Base-by-base conservation (phyloP, 192 early-diverging fungal species). In the Backusella psychrophila region DNA sequence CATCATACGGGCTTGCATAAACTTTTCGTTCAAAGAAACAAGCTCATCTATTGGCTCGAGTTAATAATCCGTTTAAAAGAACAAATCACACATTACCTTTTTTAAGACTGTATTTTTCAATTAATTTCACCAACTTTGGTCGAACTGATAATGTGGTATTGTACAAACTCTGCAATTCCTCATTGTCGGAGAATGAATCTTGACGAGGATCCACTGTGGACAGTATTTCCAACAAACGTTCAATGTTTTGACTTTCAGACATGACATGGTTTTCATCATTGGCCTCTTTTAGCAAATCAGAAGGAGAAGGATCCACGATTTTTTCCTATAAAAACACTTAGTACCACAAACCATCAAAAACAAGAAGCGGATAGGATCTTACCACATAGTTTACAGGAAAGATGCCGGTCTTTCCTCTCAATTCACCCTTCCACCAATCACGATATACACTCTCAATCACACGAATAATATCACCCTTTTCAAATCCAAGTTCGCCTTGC, bases 371-470 rank as follows among this genome's bases (percentile, higher is more conserved):
- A 33, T 4, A n/a, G 38, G 14, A 33, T 63, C 85, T 78, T 81
- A 90, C 90, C 23, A 99, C 97, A 85, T 98, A 99, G 81, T 99
- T 99, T 14, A 95, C 94, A 11, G 98, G 98, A 75, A 99, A 99
- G 52, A 99, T 97, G 14, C 98, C 98, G 67, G 90, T 89, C 63
- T 90, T 89, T n/a, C 94, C 94, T 14, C 87, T 86, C n/a, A 93
- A 82, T 80, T 94, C 91, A 29, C 97, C 98, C 77, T 95, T 94
- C 97, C 97, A 99, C 98, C 98, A 99, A 81, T 99, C 98, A 73
- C 94, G 91, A 86, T 96, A 99, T 9, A 96, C 94, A 72, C 91
- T 93, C 77, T 98, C 97, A 77, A 95, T 78, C 26, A 99, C 98
- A 12, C 89, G 87, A 71, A 98, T 90, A 46, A 99, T 88, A 71